Evolutionary conservation across 345 rosid genomes (phyloP).

Genomic region (Euphorbia pulcherrima): DNA sequence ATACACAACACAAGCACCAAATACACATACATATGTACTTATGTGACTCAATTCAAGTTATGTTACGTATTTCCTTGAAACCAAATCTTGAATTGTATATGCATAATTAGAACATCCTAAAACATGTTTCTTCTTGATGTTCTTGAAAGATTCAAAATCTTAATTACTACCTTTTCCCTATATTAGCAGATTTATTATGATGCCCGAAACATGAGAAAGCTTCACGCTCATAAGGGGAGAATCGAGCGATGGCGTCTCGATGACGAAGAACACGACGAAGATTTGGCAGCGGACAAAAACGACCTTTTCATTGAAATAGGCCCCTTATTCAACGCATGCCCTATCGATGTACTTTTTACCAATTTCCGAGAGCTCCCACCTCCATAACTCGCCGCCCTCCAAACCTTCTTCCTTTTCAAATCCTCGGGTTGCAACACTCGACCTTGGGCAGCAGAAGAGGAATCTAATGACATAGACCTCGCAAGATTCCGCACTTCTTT

Average conservation of each 20-base stretch:
- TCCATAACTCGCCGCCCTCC: conserved; percentile 18
- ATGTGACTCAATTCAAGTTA: too few species aligned
- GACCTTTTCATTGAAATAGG: too few species aligned
- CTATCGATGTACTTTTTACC: conserved; percentile 35
- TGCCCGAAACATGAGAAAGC: not conserved
- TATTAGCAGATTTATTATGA: too few species aligned
- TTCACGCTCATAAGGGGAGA: conserved; percentile 19
- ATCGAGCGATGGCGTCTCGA: conserved; percentile 29
- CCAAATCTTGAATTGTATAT: too few species aligned
- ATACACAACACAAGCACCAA: too few species aligned
- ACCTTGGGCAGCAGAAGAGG: conserved; percentile 26
- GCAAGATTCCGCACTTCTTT: conserved; percentile 27
- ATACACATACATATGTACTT: too few species aligned
- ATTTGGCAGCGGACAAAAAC: conserved; percentile 36
- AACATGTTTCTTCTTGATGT: too few species aligned
- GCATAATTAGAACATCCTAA: too few species aligned
- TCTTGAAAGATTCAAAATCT: not conserved
- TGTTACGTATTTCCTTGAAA: too few species aligned
- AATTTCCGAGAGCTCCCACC: conserved; percentile 25
- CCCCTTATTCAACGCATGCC: conserved; percentile 37
- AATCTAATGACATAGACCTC: conserved; percentile 57
- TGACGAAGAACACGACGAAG: conserved; percentile 18
- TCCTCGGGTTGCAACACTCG: conserved; percentile 15
- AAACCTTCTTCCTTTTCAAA: conserved; percentile 16
- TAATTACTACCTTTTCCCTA: too few species aligned